phyloP scores from a whole-genome alignment of 2,329 filamentous ascomycete genomes.

The Colletotrichum liriopes region DNA sequence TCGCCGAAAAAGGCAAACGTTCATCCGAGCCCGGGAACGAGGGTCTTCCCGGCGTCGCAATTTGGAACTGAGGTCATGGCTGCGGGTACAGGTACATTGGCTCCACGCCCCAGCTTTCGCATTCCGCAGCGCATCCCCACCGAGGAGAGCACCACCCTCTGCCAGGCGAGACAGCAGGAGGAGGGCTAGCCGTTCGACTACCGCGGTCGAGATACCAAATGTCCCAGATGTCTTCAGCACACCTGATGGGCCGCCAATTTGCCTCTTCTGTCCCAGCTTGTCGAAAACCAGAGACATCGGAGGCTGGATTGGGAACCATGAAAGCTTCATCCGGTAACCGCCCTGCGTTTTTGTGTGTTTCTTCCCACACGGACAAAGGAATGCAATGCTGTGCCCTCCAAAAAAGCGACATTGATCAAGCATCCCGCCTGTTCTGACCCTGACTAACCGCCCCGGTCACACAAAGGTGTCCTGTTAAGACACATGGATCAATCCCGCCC shows the following conservation, averaged over 20 bases:
- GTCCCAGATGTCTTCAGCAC: constrained; percentile 15
- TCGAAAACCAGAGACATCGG: constrained; percentile 26
- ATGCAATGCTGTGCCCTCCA: neutral
- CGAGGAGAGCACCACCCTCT: neutral
- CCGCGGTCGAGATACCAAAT: neutral
- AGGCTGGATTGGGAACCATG: neutral
- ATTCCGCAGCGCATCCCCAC: constrained; percentile 5
- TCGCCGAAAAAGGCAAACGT: constrained; percentile 10
- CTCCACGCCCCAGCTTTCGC: constrained; percentile 17
- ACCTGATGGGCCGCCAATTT: neutral
- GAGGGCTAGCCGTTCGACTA: constrained; percentile 12
- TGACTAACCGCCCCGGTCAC: constrained; percentile 17
- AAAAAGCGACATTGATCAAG: constrained; percentile 13
- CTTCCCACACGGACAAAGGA: neutral
- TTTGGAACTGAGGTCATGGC: constrained; percentile 42
- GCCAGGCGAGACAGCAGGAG: neutral
- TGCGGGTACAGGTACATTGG: constrained; percentile 27
- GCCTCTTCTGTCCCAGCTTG: constrained; percentile 14
- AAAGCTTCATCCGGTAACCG: constrained; percentile 28
- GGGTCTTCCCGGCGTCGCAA: constrained; percentile 30
- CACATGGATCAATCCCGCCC: constrained; percentile 25
- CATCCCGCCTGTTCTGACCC: constrained; percentile 28
- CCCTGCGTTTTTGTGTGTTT: neutral
- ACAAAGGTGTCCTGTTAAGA: constrained; percentile 26
- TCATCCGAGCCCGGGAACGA: constrained; percentile 39